A percentile compares a stretch with the other conserved stretches of the same genome.
Evolutionary conservation across 192 early-diverging fungal species (phyloP).

Genomic region (Backusella tuberculispora): DNA sequence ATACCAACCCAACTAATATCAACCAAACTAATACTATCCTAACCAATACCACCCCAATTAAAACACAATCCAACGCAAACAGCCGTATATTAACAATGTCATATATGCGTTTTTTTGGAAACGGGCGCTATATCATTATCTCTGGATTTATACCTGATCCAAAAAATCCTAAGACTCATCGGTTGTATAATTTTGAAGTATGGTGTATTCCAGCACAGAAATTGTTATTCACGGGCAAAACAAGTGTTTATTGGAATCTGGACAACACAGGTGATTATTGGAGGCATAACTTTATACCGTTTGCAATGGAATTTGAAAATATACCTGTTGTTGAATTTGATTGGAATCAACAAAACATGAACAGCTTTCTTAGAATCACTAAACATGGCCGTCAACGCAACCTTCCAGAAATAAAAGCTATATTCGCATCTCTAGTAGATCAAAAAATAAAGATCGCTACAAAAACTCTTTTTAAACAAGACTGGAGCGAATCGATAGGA

Average conservation of each 20-base stretch:
- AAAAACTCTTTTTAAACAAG: not conserved
- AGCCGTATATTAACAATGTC: not conserved
- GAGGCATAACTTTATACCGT: not conserved
- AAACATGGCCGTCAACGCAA: not conserved
- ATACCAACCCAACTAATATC: not conserved
- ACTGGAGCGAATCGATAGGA: not conserved
- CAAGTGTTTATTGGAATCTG: not conserved
- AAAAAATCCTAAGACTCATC: not conserved
- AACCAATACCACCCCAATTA: not conserved
- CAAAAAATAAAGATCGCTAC: not conserved
- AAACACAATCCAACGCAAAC: not conserved
- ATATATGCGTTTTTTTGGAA: conserved; percentile 1
- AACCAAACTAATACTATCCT: too few species aligned
- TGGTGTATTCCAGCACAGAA: conserved; percentile 3
- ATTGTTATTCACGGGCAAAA: not conserved
- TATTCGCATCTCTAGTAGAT: not conserved
- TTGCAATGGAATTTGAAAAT: not conserved
- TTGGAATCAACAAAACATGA: too few species aligned
- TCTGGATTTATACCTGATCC: not conserved
- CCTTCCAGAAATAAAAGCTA: not conserved
- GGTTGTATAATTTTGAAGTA: not conserved
- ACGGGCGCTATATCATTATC: not conserved
- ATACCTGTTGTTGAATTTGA: too few species aligned
- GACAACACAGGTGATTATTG: not conserved
- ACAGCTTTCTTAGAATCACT: not conserved